Evolutionary conservation across 306 rosid genomes (phyloP).

Genomic region (Fragaria nilgerrensis): DNA sequence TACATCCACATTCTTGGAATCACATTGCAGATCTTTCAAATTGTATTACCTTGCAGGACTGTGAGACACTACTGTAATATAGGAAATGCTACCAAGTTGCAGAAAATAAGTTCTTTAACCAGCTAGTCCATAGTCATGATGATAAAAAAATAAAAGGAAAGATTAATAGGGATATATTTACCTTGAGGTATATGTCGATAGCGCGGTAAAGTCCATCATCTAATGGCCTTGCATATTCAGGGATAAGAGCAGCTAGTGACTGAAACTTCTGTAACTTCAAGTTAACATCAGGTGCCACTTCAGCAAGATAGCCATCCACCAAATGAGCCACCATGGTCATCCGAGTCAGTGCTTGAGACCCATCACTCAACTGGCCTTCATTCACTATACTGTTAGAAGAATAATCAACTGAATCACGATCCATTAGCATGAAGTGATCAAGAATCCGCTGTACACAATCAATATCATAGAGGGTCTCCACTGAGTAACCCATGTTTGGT

Average conservation of each 20-base stretch:
- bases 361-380: constrained; percentile 47
- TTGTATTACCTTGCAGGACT: neutral
- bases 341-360: constrained; percentile 45
- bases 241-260: constrained; percentile 71
- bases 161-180: constrained; percentile 18
- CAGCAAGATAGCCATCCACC: constrained; percentile 79
- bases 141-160: constrained; percentile 7
- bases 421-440: constrained; percentile 67
- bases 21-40: neutral
- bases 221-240: constrained; percentile 70
- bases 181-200: constrained; percentile 86
- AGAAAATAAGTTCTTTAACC: neutral
- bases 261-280: constrained; percentile 67
- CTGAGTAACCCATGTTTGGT: constrained; percentile 70
- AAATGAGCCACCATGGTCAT: constrained; percentile 71
- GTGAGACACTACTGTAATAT: constrained; percentile 5
- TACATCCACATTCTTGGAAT: neutral
- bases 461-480: constrained; percentile 79
- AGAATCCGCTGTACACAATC: constrained; percentile 90
- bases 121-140: neutral
- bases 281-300: constrained; percentile 87
- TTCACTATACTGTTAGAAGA: constrained; percentile 45
- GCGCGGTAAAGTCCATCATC: constrained; percentile 89
- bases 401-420: constrained; percentile 43
- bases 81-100: constrained; percentile 1